A percentile compares a stretch with the other conserved stretches of the same genome.
phyloP scores from a whole-genome alignment of 106 monocot genomes.

The Narthecium ossifragum region DNA sequence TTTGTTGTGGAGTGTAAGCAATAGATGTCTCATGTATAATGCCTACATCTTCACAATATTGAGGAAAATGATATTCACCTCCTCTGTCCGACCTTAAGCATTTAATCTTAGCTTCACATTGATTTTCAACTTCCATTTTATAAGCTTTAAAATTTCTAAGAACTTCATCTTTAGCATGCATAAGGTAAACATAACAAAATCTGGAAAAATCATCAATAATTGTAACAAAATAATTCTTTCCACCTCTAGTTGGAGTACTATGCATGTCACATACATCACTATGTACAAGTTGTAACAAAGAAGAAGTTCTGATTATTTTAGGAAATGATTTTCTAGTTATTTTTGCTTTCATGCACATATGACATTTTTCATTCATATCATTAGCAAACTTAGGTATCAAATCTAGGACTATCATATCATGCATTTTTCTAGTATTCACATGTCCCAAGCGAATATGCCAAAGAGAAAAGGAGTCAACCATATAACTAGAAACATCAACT shows the following conservation, averaged over 20 bases:
- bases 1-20: background rate
- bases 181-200: background rate
- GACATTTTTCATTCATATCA: background rate
- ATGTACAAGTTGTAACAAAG: background rate
- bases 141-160: background rate
- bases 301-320: background rate
- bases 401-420: background rate
- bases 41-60: background rate
- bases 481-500: background rate
- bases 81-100: background rate
- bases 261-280: background rate
- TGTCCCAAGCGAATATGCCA: constrained; percentile 7
- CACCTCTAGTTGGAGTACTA: background rate
- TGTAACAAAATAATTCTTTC: background rate
- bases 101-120: background rate
- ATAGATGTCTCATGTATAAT: background rate
- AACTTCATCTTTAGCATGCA: background rate
- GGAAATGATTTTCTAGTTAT: background rate
- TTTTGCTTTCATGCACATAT: background rate
- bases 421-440: background rate
- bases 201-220: background rate
- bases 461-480: background rate
- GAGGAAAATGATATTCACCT: background rate
- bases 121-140: background rate
- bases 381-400: background rate